Base-by-base conservation (phyloP, 2,329 filamentous ascomycete genomes). In the Fusarium sp. region DNA sequence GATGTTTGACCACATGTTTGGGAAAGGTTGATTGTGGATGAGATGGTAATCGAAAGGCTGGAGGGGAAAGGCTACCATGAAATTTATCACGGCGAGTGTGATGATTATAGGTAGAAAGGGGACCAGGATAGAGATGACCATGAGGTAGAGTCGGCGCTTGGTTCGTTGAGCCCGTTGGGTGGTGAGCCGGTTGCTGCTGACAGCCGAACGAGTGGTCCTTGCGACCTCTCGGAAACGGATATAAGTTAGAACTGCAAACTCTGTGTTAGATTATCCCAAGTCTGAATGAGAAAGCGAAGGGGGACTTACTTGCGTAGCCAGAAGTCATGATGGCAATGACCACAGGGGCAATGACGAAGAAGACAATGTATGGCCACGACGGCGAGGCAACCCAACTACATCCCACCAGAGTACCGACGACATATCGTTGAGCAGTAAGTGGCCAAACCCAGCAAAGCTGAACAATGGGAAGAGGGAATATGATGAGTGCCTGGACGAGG, bases 141-240 rank as follows among this genome's bases (percentile, higher is more conserved):
- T 88, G 70, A 87, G 82, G 79, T 90, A 91, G 50, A 91, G 85
- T 47, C 88, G 86, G 56, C 85, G 83, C 50, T 84, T 84, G 10
- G 88, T 85, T 2, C 88, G 85, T 52, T 86, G 83, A 45, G 84
- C 85, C 7, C 88, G 84, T 16, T 82, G 72, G 6, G 80, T 80
- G 10, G 84, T 84, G 6, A 81, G 71, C 35, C 80, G 84, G 79
- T 84, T 87, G 63, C 79, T 80, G 27, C 77, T 77, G 22, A 89
- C 76, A 4, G 84, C 83, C 0, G 82, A 78, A 5, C 80, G 78
- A 8, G 85, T 87, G 31, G 79, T 75, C 59, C 81, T 84, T 5
- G 86, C 80, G 3, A 90, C 81, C 34, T 85, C 73, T 27, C 85
- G 84, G 77, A 87, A 90, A 27, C 86, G 85, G 27, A 79, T 77